A percentile compares a stretch with the other conserved stretches of the same genome.
Conservation (phyloP, 768 basidiomycete species). For the Termitomyces sp. region DNA sequence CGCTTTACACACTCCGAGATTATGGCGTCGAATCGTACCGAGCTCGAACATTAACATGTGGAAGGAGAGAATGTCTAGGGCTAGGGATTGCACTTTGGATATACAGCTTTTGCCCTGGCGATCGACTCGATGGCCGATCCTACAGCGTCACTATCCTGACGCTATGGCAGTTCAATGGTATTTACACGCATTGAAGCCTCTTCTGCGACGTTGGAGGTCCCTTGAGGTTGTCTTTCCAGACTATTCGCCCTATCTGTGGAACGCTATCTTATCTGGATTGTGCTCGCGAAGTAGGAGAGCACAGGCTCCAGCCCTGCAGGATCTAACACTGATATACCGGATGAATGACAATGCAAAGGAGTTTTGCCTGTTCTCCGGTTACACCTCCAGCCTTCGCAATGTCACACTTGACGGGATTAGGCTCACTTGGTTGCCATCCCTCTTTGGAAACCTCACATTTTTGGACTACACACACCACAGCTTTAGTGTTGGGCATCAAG, state of each 20-base stretch:
- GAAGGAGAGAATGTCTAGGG: constrained; percentile 57
- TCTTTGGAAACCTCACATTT: constrained; percentile 58
- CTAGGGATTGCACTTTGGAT: constrained; percentile 59
- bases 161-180: constrained; percentile 52
- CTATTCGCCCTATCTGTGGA: constrained; percentile 65
- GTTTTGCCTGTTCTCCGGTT: constrained; percentile 59
- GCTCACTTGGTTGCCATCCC: constrained; percentile 56
- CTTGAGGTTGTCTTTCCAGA: constrained; percentile 52
- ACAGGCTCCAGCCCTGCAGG: constrained; percentile 43
- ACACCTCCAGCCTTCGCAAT: constrained; percentile 51
- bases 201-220: constrained; percentile 58
- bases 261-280: constrained; percentile 54
- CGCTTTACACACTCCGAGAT: constrained; percentile 51
- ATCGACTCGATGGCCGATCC: constrained; percentile 19
- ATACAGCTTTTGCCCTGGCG: constrained; percentile 42
- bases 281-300: constrained; percentile 33
- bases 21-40: constrained; percentile 64
- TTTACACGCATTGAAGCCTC: constrained; percentile 53
- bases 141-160: constrained; percentile 32
- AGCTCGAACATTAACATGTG: constrained; percentile 51
- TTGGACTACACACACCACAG: constrained; percentile 74
- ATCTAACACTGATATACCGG: constrained; percentile 55
- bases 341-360: constrained; percentile 68
- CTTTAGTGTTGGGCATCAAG: constrained; percentile 54
- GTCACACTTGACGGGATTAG: constrained; percentile 63